phyloP scores from a whole-genome alignment of 495 filamentous ascomycete genomes.

The Podospora pseudocomata region DNA sequence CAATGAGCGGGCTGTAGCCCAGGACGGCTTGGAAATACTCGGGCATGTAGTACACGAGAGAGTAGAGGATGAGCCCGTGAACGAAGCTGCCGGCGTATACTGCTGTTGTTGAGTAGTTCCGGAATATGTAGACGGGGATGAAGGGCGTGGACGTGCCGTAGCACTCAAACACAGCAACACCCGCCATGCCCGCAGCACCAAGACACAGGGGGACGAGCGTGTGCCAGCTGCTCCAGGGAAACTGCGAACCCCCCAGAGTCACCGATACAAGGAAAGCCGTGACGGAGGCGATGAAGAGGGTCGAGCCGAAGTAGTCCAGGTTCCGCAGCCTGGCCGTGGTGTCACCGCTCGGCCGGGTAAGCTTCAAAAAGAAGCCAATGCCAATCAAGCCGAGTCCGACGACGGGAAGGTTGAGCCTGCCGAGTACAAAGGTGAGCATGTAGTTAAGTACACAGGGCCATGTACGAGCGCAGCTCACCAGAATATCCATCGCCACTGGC shows the following conservation, averaged over 20 bases:
- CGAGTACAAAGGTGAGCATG: background rate
- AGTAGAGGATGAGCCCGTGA: constrained; percentile 34
- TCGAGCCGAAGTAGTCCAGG: background rate
- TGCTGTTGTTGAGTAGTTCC: constrained; percentile 28
- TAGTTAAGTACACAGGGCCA: background rate
- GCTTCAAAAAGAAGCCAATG: background rate
- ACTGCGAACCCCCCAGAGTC: constrained; percentile 21
- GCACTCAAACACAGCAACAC: constrained; percentile 34
- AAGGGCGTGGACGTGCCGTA: constrained; percentile 37
- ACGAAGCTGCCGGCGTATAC: constrained; percentile 27
- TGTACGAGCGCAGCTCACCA: constrained; percentile 42
- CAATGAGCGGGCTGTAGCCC: constrained; percentile 27
- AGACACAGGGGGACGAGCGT: constrained; percentile 35
- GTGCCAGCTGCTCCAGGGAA: constrained; percentile 40
- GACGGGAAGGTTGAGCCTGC: background rate
- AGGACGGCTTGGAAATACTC: constrained; percentile 38
- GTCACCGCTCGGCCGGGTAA: background rate
- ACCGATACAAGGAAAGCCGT: background rate
- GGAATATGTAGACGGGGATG: constrained; percentile 37
- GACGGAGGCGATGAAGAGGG: background rate
- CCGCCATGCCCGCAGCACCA: constrained; percentile 31
- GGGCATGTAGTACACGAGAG: constrained; percentile 36
- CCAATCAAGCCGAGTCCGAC: background rate
- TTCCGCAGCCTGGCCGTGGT: background rate
- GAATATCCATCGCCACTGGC: constrained; percentile 42